Conservation (phyloP, 352 stramenopile genomes). For the Phytophthora pini region DNA sequence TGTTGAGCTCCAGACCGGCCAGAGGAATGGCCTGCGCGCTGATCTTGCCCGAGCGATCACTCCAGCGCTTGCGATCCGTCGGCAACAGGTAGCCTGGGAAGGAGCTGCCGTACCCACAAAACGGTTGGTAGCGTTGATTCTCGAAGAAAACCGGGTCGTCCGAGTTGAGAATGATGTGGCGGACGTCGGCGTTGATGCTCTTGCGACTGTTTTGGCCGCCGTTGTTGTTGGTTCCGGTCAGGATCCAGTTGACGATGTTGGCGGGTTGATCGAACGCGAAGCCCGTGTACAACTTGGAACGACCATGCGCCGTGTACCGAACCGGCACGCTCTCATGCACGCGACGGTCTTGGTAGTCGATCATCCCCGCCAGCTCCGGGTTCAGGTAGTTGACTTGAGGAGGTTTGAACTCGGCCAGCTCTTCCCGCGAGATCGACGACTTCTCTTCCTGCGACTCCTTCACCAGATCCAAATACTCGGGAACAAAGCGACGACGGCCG, state of each 20-base stretch:
- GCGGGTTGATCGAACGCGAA: slow-evolving; percentile 87
- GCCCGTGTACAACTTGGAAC: slow-evolving; percentile 71
- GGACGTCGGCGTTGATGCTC: slow-evolving; percentile 68
- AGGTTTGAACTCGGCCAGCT: slow-evolving; percentile 61
- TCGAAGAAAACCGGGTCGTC: slow-evolving; percentile 85
- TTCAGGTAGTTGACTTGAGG: slow-evolving; percentile 65
- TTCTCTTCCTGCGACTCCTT: slow-evolving; percentile 52
- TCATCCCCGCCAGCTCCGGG: slow-evolving; percentile 70
- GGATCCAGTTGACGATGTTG: slow-evolving; percentile 80
- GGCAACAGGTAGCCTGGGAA: slow-evolving; percentile 84
- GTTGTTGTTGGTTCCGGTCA: slow-evolving; percentile 49
- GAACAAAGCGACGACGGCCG: slow-evolving; percentile 66
- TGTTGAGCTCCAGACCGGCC: slow-evolving; percentile 70
- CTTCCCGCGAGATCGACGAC: slow-evolving; percentile 39
- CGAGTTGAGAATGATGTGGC: slow-evolving; percentile 70
- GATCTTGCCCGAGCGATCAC: slow-evolving; percentile 78
- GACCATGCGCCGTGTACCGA: slow-evolving; percentile 40
- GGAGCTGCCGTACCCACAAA: slow-evolving; percentile 83
- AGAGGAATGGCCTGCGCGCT: slow-evolving; percentile 76
- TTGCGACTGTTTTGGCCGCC: slow-evolving; percentile 53
- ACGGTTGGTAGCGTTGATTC: slow-evolving; percentile 88
- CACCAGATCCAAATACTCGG: slow-evolving; percentile 78
- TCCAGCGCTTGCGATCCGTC: slow-evolving; percentile 86
- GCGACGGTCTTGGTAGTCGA: slow-evolving; percentile 80
- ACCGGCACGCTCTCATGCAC: slow-evolving; percentile 63